Conservation (phyloP, 2,329 filamentous ascomycete species). For the Botrytis fabae region DNA sequence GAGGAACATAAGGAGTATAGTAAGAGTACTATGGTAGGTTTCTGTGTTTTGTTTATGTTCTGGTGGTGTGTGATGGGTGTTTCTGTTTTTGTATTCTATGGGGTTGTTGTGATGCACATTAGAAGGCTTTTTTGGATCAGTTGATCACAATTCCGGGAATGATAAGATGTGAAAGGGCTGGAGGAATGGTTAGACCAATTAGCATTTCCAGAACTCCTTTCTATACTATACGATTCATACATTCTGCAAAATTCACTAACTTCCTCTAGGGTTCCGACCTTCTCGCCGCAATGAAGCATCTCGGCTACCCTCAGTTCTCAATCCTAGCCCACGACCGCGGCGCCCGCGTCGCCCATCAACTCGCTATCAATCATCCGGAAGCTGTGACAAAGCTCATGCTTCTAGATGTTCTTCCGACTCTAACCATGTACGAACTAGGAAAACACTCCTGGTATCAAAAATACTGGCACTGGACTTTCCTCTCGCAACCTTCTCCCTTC, state of each 20-base stretch:
- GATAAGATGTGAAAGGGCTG: background rate
- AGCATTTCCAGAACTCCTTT: background rate
- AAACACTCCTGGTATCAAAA: slow-evolving; percentile 47
- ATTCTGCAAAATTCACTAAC: background rate
- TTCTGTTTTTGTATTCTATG: background rate
- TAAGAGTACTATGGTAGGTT: slow-evolving; percentile 50
- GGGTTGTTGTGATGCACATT: background rate
- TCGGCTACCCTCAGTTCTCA: slow-evolving; percentile 47
- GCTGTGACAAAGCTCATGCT: slow-evolving; percentile 44
- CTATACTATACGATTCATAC: background rate
- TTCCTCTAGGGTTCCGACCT: slow-evolving; percentile 42
- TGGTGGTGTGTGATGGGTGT: background rate
- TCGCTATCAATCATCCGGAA: slow-evolving; percentile 49
- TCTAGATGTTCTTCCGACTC: slow-evolving; percentile 56
- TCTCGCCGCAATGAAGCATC: slow-evolving; percentile 47
- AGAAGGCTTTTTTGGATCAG: background rate
- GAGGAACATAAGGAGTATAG: slow-evolving; percentile 42
- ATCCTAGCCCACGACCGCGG: slow-evolving; percentile 59
- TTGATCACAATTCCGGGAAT: background rate
- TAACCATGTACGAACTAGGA: slow-evolving; percentile 52
- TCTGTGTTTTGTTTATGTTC: background rate
- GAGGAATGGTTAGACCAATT: too few relatives aligned
- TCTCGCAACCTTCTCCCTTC: slow-evolving; percentile 53
- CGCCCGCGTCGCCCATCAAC: slow-evolving; percentile 55
- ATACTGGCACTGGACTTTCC: slow-evolving; percentile 62